A percentile compares a stretch with the other conserved stretches of the same genome.
phyloP scores from a whole-genome alignment of 305 asterid species.

The Fraxinus dipetala region DNA sequence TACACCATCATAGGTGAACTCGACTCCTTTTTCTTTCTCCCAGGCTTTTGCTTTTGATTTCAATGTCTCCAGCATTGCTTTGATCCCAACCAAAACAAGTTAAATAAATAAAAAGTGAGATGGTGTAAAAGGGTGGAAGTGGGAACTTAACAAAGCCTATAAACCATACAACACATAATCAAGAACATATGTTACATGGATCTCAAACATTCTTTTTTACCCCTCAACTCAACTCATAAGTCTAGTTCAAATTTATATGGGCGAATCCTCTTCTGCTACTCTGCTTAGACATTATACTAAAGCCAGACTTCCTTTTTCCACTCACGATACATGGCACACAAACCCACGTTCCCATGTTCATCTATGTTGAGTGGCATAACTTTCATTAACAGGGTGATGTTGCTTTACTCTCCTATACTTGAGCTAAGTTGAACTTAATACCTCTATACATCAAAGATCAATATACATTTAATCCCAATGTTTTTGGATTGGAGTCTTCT shows the following conservation, averaged over 20 bases:
- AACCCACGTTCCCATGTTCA: neutral
- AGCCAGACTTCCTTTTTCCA: neutral
- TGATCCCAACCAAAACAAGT: slow-evolving; percentile 5
- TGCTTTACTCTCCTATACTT: neutral
- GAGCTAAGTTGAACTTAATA: neutral
- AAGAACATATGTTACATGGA: neutral
- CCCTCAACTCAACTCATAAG: neutral
- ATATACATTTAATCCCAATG: neutral
- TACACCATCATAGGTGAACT: slow-evolving; percentile 2
- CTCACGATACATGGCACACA: neutral
- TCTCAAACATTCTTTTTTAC: neutral
- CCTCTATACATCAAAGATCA: neutral
- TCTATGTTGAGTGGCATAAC: neutral
- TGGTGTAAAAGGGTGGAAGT: neutral
- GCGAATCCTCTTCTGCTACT: neutral
- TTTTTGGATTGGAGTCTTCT: neutral
- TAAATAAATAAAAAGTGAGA: neutral
- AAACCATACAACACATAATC: neutral
- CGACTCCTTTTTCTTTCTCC: slow-evolving; percentile 6
- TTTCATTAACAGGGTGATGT: neutral
- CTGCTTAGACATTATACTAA: neutral
- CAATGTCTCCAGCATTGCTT: slow-evolving; percentile 11
- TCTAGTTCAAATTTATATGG: neutral
- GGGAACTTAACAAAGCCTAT: neutral
- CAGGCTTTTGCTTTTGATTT: slow-evolving; percentile 13